These are phyloP conservation scores for Fusarium virguliforme DNA, from an alignment of 2,329 filamentous ascomycete species.

Conservation along the genomic window DNA sequence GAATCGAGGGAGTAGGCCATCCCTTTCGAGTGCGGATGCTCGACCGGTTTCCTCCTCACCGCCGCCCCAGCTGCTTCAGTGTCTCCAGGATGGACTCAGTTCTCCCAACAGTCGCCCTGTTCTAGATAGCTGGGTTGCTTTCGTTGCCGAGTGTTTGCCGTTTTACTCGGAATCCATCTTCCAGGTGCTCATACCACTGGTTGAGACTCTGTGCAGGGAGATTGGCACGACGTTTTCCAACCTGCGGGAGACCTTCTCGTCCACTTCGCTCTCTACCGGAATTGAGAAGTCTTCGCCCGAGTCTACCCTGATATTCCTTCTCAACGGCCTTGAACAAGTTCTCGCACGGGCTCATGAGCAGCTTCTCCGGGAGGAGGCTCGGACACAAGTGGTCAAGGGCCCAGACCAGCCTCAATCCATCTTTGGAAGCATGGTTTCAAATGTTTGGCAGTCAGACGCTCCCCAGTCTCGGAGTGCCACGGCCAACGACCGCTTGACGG, in stretches of 20 bases:
- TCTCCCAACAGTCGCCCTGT: conserved; percentile 81
- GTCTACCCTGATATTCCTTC: conserved; percentile 83
- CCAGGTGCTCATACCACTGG: conserved; percentile 89
- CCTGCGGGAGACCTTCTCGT: conserved; percentile 76
- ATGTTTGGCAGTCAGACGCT: conserved; percentile 86
- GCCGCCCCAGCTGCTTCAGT: conserved; percentile 82
- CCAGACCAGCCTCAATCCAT: conserved; percentile 89
- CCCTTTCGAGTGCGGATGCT: conserved; percentile 55
- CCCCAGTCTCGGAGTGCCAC: conserved; percentile 84
- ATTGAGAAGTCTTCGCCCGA: conserved; percentile 67
- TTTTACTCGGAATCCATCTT: conserved; percentile 90
- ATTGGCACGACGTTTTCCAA: conserved; percentile 81
- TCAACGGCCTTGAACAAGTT: conserved; percentile 95
- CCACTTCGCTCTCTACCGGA: conserved; percentile 42
- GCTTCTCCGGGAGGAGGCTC: conserved; percentile 82
- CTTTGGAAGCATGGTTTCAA: conserved; percentile 95
- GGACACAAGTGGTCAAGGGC: conserved; percentile 78
- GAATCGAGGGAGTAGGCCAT: conserved; percentile 58
- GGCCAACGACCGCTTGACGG: conserved; percentile 94
- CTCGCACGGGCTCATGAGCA: conserved; percentile 90
- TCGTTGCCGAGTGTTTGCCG: conserved; percentile 87
- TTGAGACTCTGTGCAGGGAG: conserved; percentile 89
- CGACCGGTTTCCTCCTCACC: conserved; percentile 62
- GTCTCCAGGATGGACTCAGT: conserved; percentile 85
- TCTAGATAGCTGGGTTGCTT: conserved; percentile 91